Evolutionary conservation across 2,329 filamentous ascomycete genomes (phyloP), one percentile per base, ranked within the genome.

Genomic region (Neoscytalidium dimidiatum): DNA sequence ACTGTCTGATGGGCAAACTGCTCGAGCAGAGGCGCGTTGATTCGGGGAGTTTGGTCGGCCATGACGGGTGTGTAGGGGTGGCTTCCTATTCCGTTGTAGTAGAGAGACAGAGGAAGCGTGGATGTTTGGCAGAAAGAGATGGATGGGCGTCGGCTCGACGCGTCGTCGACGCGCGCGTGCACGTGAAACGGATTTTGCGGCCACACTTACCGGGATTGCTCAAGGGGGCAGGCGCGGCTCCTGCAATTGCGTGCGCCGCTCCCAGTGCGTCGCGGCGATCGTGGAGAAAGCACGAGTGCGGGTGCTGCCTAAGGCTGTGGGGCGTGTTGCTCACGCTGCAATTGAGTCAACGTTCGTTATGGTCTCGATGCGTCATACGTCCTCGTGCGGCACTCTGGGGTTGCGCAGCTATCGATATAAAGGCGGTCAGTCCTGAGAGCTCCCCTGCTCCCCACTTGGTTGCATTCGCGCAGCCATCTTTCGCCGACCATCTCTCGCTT

Each of bases 1-100:
- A 98, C 91, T 67, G 91, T 91, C 69, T 87, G 81, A 74, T 85
- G 79, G 57, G 80, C 78, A 80, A 94, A 96, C 73, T 84, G 84
- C 75, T 92, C 87, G 65, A 98, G 90, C 79, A 94, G 91, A 44
- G 85, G 81, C 62, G 91, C 90, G 53, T 91, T 92, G 76, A 97
- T 88, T 77, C 95, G 93, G 31, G 95, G 94, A 56, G 92, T 88
- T 71, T 89, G 81, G 74, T 94, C 84, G 49, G 84, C 85, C 91
- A 94, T 94, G 68, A 29, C 52, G 60, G 19, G 17, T 35, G 35
- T 8, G 19, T 4, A 19, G 35, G 61, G 29, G 43, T 65, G 23
- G 48, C 33, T 31, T 19, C 11, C 17, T 14, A 11, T 4, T 17
- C 13, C 11, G 28, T 3, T 35, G 17, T 38, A 29, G 51, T 19